Evolutionary conservation across 495 filamentous ascomycete species (phyloP).

Genomic region (Aspergillus hancockii): DNA sequence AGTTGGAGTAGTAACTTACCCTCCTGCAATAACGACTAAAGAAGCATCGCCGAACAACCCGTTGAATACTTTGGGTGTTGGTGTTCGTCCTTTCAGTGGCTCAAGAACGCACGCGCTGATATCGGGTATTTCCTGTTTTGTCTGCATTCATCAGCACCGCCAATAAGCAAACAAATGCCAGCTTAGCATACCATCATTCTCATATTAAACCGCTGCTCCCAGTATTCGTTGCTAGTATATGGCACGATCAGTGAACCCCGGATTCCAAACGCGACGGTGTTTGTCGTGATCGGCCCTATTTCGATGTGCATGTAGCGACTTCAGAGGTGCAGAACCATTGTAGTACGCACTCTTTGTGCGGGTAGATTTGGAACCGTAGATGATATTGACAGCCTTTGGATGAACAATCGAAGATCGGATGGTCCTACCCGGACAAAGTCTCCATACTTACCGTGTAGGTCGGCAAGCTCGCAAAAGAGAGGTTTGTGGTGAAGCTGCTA

Average conservation of each 20-base stretch:
- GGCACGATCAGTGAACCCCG: conserved; percentile 33
- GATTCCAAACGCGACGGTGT: conserved; percentile 36
- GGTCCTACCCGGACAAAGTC: conserved; percentile 35
- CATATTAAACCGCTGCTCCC: neutral
- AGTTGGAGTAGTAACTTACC: conserved; percentile 12
- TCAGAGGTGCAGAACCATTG: conserved; percentile 26
- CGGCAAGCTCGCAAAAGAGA: conserved; percentile 38
- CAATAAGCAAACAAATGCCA: neutral
- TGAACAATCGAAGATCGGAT: conserved; percentile 38
- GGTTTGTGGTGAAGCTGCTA: conserved; percentile 25
- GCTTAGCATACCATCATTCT: neutral
- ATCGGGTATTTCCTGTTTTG: conserved; percentile 15
- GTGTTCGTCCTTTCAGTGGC: conserved; percentile 15
- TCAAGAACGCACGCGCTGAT: conserved; percentile 29
- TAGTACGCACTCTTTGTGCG: conserved; percentile 44
- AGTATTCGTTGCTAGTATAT: conserved; percentile 16
- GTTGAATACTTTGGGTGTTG: conserved; percentile 19
- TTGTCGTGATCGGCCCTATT: conserved; percentile 32
- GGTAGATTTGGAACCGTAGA: conserved; percentile 33
- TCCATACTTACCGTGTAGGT: conserved; percentile 35
- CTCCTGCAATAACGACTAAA: conserved; percentile 35
- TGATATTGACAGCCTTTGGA: conserved; percentile 29
- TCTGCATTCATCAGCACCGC: neutral
- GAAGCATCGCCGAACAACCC: conserved; percentile 29
- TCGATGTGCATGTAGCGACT: conserved; percentile 38